phyloP scores from a whole-genome alignment of 2,329 filamentous ascomycete genomes.

The Hymenoscyphus scutula region DNA sequence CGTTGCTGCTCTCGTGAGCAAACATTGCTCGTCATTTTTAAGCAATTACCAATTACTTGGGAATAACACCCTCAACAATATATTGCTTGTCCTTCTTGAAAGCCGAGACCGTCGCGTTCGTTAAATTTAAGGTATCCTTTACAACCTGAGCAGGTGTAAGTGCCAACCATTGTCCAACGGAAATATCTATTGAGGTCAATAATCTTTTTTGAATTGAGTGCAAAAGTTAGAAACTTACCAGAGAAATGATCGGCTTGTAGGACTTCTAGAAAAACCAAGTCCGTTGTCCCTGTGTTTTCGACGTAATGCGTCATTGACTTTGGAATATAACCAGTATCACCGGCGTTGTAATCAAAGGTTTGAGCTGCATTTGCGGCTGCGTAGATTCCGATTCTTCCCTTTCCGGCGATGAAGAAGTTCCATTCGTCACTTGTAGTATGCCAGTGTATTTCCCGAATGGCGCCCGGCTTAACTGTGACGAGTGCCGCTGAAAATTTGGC shows the following conservation, averaged over 20 bases:
- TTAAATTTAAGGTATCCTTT: slow-evolving; percentile 51
- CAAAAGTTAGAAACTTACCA: slow-evolving; percentile 18
- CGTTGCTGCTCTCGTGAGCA: no score
- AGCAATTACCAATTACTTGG: no score
- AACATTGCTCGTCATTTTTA: no score
- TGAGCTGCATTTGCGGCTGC: slow-evolving; percentile 65
- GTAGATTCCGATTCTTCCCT: slow-evolving; percentile 72
- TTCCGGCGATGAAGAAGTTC: slow-evolving; percentile 74
- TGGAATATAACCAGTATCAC: slow-evolving; percentile 76
- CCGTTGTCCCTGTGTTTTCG: slow-evolving; percentile 76
- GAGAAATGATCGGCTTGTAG: slow-evolving; percentile 67
- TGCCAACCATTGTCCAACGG: slow-evolving; percentile 47
- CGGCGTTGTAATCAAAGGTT: slow-evolving; percentile 73
- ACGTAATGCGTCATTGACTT: slow-evolving; percentile 78
- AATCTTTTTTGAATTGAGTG: not conserved
- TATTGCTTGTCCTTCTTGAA: slow-evolving; percentile 47
- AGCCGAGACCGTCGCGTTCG: slow-evolving; percentile 39
- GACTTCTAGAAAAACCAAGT: slow-evolving; percentile 73
- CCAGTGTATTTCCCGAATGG: slow-evolving; percentile 64
- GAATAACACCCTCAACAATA: slow-evolving; percentile 38
- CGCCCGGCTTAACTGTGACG: slow-evolving; percentile 61
- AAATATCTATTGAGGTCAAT: slow-evolving; percentile 37
- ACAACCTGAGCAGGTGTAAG: slow-evolving; percentile 56
- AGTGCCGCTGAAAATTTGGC: slow-evolving; percentile 71
- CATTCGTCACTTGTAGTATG: slow-evolving; percentile 77